Evolutionary conservation across 2,329 filamentous ascomycete genomes (phyloP), one percentile per base, ranked within the genome.

Genomic region (Tolypocladium capitatum): DNA sequence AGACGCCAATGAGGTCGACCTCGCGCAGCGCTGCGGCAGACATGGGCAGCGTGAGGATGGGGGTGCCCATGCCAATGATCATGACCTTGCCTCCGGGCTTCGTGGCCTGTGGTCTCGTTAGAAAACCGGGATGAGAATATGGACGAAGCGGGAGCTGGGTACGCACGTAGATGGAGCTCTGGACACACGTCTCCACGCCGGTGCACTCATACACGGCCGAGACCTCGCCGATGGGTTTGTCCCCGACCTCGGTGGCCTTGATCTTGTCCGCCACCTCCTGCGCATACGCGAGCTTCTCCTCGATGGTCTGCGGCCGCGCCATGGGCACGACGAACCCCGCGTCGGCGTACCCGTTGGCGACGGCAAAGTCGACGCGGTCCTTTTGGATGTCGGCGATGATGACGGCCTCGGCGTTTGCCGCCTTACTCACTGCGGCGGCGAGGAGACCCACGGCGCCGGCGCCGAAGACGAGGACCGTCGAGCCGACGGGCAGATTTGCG

Each of bases 161-260:
- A 64, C 69, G 62, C 52, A 76, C 74, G 56, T 85, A 90, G 48
- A 90, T 87, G 5, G 81, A 76, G 6, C 80, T 78, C 61, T 90
- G 85, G 56, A 88, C 71, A 56, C 84, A 90, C 0, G 79, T 77
- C 59, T 86, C 84, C 21, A 88, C 84, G 9, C 86, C 86, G 0
- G 86, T 90, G 60, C 84, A 89, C 66, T 90, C 85, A 58, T 84
- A 88, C 2, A 84, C 82, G 1, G 78, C 76, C 45, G 79, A 75
- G 0, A 85, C 75, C 58, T 86, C 80, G 0, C 69, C 78, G 50
- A 85, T 72, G 13, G 74, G 70, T 53, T 68, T 59, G 9, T 68
- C 69, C 1, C 58, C 56, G 2, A 67, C 60, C 32, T 55, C 52
- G 0, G 64, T 62, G 31, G 55, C 55, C 55, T 65, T 68, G 45